These are phyloP conservation scores for Brassica balearica DNA, from an alignment of 441 rosid species.

Conservation along the genomic window DNA sequence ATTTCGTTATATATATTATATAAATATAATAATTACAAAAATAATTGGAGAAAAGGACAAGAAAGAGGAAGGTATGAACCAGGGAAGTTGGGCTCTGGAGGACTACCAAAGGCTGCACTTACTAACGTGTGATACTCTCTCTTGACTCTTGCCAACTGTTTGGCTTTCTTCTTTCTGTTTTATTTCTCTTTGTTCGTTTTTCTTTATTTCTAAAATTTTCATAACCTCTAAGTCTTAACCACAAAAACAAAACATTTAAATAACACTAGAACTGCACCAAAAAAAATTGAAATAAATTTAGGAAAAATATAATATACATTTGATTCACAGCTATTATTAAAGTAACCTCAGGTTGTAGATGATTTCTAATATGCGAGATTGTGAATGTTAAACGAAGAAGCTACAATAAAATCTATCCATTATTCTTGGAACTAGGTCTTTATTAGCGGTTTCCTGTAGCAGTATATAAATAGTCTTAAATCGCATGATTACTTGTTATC, in stretches of 20 bases:
- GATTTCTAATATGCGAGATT: too few relatives aligned
- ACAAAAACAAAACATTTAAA: neutral
- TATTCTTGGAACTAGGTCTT: neutral
- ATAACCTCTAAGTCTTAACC: neutral
- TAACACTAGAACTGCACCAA: neutral
- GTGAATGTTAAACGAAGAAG: too few relatives aligned
- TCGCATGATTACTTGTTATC: conserved; percentile 4
- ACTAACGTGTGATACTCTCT: conserved; percentile 28
- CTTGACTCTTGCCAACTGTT: conserved; percentile 29
- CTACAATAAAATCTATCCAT: neutral
- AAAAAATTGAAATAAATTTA: neutral
- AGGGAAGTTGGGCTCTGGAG: conserved; percentile 46
- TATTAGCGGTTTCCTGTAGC: neutral
- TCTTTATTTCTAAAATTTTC: neutral
- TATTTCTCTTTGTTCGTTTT: conserved; percentile 12
- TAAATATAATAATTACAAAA: neutral
- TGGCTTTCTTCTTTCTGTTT: conserved; percentile 3
- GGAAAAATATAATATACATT: neutral
- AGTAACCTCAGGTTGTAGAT: too few relatives aligned
- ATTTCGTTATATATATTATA: neutral
- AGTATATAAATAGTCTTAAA: neutral
- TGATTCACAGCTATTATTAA: too few relatives aligned
- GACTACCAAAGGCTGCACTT: conserved; percentile 39
- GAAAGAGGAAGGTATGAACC: conserved; percentile 41
- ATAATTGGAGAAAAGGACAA: conserved; percentile 28